A percentile compares a stretch with the other conserved stretches of the same genome.
Conservation (phyloP, 176 grass and related monocot species). For the Cenchrus purpureus region DNA sequence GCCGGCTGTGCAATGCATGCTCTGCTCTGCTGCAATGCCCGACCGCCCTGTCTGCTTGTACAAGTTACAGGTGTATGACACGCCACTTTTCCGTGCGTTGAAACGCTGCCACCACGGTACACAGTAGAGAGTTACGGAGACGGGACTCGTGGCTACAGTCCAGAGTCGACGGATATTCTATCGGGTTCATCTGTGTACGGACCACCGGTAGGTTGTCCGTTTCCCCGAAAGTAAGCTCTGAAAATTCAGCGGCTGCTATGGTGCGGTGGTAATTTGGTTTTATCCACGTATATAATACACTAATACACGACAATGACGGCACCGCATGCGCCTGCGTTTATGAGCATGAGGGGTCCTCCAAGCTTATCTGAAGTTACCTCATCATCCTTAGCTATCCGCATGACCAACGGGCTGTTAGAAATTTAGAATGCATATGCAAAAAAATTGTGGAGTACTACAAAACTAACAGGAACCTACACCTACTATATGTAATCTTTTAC, state of each 20-base stretch:
- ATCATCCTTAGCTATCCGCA: background rate
- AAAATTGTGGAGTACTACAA: background rate
- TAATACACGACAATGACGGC: slow-evolving; percentile 16
- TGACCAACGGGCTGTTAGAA: background rate
- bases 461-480: too few species aligned
- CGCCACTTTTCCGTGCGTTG: background rate
- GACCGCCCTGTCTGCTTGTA: background rate
- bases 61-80: slow-evolving; percentile 48
- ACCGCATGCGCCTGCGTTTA: background rate
- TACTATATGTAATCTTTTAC: too few species aligned
- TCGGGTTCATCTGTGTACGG: slow-evolving; percentile 29
- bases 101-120: slow-evolving; percentile 15
- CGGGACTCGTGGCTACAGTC: slow-evolving; percentile 14
- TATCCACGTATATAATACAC: background rate
- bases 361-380: background rate
- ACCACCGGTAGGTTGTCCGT: background rate
- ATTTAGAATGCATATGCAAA: background rate
- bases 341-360: too few species aligned
- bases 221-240: background rate
- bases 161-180: slow-evolving; percentile 20
- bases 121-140: background rate
- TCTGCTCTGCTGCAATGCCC: background rate
- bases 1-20: background rate
- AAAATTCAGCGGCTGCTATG: slow-evolving; percentile 9
- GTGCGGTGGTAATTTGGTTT: background rate